phyloP scores from a whole-genome alignment of 345 rosid species.

The Citrus maxima region DNA sequence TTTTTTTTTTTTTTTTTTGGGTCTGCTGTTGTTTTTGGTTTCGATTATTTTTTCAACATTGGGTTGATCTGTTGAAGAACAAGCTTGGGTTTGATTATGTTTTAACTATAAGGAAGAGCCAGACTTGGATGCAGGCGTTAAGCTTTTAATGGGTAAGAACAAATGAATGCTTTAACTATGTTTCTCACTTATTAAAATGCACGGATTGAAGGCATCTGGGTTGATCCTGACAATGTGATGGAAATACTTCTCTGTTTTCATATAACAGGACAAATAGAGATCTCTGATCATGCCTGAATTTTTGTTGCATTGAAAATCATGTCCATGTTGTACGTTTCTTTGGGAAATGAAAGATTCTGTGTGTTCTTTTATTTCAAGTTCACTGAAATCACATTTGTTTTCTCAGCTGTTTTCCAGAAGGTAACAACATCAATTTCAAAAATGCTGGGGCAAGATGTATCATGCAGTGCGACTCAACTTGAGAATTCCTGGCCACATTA shows the following conservation, averaged over 20 bases:
- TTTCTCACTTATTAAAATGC: neutral
- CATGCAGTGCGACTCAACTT: too few relatives aligned
- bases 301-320: neutral
- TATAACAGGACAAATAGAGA: neutral
- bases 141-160: slow-evolving; percentile 51
- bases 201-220: neutral
- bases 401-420: too few relatives aligned
- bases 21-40: neutral
- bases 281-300: neutral
- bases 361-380: too few relatives aligned
- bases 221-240: neutral
- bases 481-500: too few relatives aligned
- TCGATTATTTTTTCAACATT: too few relatives aligned
- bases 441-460: too few relatives aligned
- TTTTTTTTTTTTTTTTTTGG: neutral
- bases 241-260: neutral
- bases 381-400: too few relatives aligned
- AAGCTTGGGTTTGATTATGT: slow-evolving; percentile 36
- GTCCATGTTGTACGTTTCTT: too few relatives aligned
- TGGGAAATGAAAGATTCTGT: too few relatives aligned
- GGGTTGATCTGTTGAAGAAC: slow-evolving; percentile 32
- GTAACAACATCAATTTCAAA: too few relatives aligned
- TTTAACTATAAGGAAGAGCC: slow-evolving; percentile 34
- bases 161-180: neutral
- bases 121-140: slow-evolving; percentile 7